Conservation (phyloP, 2,329 filamentous ascomycete species). For the Aspergillus proliferans region DNA sequence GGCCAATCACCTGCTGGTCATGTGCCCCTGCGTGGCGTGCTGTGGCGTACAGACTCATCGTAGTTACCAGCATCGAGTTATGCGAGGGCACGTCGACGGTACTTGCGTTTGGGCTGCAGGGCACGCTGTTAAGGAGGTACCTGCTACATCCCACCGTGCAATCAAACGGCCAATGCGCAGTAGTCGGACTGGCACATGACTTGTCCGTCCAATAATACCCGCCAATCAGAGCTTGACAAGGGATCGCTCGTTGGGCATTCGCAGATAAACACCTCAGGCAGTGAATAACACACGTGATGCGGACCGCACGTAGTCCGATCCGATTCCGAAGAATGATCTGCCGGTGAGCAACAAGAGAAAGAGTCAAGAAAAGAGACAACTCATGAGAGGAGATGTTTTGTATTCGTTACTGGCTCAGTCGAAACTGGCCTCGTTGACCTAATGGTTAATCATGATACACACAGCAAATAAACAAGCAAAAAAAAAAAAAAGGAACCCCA, state of each 20-base stretch:
- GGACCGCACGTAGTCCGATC: neutral
- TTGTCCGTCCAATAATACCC: neutral
- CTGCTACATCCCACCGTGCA: neutral
- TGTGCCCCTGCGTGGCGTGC: conserved; percentile 7
- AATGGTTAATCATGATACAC: conserved; percentile 18
- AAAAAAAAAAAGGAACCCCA: conserved; percentile 13
- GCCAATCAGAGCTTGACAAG: neutral
- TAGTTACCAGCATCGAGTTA: conserved; percentile 1
- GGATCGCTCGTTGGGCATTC: neutral
- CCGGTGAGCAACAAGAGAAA: neutral
- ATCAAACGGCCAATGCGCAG: neutral
- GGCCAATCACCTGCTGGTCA: conserved; percentile 21
- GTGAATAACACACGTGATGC: neutral
- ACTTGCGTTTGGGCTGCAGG: neutral
- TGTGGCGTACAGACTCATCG: conserved; percentile 6
- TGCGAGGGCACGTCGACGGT: neutral
- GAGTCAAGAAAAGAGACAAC: neutral
- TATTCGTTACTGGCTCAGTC: conserved; percentile 18
- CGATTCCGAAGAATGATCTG: neutral
- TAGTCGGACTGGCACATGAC: neutral
- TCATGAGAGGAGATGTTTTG: conserved; percentile 21
- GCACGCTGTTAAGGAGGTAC: neutral
- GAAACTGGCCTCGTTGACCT: conserved; percentile 4
- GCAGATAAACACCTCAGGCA: neutral
- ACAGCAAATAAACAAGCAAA: conserved; percentile 12